Evolutionary conservation across 2,329 filamentous ascomycete genomes (phyloP).

Genomic region (Diaporthe amygdali): DNA sequence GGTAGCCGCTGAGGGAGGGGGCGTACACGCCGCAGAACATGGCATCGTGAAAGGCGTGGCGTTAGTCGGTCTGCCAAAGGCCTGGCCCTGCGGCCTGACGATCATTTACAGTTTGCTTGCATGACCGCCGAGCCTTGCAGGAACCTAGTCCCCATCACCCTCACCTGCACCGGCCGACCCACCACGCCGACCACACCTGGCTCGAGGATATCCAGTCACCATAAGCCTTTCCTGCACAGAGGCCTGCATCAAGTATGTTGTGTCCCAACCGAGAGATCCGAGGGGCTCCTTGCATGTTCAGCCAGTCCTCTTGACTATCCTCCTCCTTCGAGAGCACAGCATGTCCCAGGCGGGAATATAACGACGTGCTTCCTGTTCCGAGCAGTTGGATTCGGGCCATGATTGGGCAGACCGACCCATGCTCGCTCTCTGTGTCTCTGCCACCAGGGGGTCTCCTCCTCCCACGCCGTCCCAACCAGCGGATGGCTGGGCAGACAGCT

Average conservation of each 20-base stretch:
- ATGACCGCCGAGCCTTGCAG: slow-evolving; percentile 24
- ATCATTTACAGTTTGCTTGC: slow-evolving; percentile 20
- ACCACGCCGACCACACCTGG: slow-evolving; percentile 10
- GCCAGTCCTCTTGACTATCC: background rate
- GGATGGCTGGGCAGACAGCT: background rate
- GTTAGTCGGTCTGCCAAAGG: slow-evolving; percentile 18
- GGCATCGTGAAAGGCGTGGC: slow-evolving; percentile 11
- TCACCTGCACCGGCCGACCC: background rate
- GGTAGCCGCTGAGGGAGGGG: slow-evolving; percentile 18
- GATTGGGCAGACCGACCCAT: background rate
- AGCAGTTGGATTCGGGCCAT: background rate
- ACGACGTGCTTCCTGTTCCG: slow-evolving; percentile 10
- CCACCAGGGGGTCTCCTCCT: background rate
- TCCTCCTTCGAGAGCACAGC: slow-evolving; percentile 5
- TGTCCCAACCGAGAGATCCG: slow-evolving; percentile 13
- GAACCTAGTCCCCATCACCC: slow-evolving; percentile 10
- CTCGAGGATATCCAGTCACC: background rate
- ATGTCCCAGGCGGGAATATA: slow-evolving; percentile 1
- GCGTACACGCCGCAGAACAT: background rate
- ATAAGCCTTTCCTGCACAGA: background rate
- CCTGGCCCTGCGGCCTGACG: slow-evolving; percentile 10
- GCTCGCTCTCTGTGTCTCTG: background rate
- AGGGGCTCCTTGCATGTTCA: background rate
- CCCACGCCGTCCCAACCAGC: background rate
- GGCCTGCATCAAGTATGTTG: slow-evolving; percentile 13